Evolutionary conservation across 2,329 filamentous ascomycete species (phyloP).

Genomic region (Aspergillus japonicus): DNA sequence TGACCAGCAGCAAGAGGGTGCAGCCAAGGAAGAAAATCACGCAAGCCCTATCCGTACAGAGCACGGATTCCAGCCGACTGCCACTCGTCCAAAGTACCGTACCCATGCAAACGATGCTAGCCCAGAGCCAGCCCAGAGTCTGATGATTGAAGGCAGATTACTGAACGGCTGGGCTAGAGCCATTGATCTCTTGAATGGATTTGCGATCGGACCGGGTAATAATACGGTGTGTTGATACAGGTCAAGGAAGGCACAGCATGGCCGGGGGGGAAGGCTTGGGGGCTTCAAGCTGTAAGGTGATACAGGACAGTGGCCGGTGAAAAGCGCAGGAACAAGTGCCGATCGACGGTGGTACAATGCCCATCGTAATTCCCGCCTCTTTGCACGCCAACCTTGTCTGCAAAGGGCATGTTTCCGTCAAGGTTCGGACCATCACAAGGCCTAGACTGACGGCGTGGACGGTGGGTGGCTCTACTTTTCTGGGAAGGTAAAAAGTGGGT

Average conservation of each 20-base stretch:
- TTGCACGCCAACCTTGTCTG: slow-evolving; percentile 16
- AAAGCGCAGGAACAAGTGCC: slow-evolving; percentile 7
- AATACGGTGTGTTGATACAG: background rate
- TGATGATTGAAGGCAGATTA: background rate
- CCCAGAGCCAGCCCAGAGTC: no score
- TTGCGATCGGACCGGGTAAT: background rate
- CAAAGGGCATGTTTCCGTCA: slow-evolving; percentile 12
- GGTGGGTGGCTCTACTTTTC: background rate
- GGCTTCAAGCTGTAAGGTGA: background rate
- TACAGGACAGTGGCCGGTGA: slow-evolving; percentile 10
- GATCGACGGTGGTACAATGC: slow-evolving; percentile 16
- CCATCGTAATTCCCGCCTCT: slow-evolving; percentile 21
- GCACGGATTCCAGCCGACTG: no score
- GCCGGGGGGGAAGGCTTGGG: background rate
- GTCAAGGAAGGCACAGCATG: background rate
- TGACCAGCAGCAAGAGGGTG: background rate
- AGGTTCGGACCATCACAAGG: slow-evolving; percentile 25
- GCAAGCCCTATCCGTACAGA: background rate
- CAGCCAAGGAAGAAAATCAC: background rate
- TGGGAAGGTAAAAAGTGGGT: background rate
- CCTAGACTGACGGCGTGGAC: slow-evolving; percentile 25
- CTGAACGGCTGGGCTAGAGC: background rate
- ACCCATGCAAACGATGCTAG: background rate
- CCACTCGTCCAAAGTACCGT: background rate
- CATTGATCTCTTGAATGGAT: background rate